These are phyloP conservation scores for Xylariaceae sp. DNA, from an alignment of 2,329 filamentous ascomycete genomes.

Conservation along the genomic window DNA sequence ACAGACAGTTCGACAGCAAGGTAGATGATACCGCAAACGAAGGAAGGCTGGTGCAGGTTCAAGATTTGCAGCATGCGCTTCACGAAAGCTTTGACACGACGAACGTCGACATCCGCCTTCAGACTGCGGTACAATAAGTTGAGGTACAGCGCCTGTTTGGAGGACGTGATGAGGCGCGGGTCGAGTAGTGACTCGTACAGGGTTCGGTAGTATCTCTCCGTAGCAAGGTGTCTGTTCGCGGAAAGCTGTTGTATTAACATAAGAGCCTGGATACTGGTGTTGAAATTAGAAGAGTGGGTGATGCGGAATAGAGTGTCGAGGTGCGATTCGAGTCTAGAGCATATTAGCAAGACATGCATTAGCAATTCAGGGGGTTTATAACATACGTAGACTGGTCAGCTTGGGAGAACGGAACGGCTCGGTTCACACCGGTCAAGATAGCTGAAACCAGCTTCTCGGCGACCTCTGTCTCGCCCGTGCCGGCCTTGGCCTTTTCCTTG, in stretches of 20 bases:
- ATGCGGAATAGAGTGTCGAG: conserved; percentile 93
- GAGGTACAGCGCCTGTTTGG: conserved; percentile 91
- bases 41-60: conserved; percentile 83
- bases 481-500: conserved; percentile 32
- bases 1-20: conserved; percentile 74
- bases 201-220: conserved; percentile 90
- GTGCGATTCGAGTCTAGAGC: conserved; percentile 68
- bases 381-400: conserved; percentile 68
- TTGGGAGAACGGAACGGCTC: conserved; percentile 87
- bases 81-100: conserved; percentile 90
- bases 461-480: conserved; percentile 56
- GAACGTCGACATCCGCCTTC: conserved; percentile 84
- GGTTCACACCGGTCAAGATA: conserved; percentile 89
- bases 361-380: neutral
- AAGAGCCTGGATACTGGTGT: conserved; percentile 92
- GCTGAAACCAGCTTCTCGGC: conserved; percentile 90
- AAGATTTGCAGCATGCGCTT: conserved; percentile 88
- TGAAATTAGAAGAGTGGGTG: conserved; percentile 97
- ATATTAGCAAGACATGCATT: conserved; percentile 20
- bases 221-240: conserved; percentile 69
- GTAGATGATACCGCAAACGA: conserved; percentile 89
- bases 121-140: conserved; percentile 85
- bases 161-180: conserved; percentile 79
- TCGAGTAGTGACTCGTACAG: conserved; percentile 93
- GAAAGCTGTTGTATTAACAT: conserved; percentile 93